These are phyloP conservation scores for Fusarium sp. DNA, from an alignment of 2,329 filamentous ascomycete species.

Conservation along the genomic window DNA sequence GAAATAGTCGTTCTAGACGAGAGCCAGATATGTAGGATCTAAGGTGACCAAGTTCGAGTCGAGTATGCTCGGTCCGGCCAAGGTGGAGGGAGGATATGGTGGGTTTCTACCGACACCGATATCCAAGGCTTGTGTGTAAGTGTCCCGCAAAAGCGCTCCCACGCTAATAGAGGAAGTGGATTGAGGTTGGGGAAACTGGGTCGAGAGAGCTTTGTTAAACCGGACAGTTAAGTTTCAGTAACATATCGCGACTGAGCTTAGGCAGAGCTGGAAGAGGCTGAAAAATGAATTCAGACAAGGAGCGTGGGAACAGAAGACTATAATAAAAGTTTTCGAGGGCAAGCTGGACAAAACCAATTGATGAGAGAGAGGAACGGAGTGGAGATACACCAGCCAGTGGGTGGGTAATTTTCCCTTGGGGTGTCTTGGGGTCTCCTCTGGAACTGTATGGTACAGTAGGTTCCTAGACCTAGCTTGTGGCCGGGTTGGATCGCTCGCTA, in stretches of 20 bases:
- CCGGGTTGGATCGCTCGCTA: slow-evolving; percentile 38
- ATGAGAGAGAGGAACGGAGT: slow-evolving; percentile 42
- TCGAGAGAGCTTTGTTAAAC: slow-evolving; percentile 33
- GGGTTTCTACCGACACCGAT: slow-evolving; percentile 23
- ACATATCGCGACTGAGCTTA: slow-evolving; percentile 40
- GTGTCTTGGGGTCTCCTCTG: slow-evolving; percentile 38
- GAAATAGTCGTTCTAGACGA: slow-evolving; percentile 4
- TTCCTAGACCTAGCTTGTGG: slow-evolving; percentile 30
- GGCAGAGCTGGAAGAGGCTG: slow-evolving; percentile 41
- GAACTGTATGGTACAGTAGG: slow-evolving; percentile 28
- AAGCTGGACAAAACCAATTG: slow-evolving; percentile 45
- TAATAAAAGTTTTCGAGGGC: slow-evolving; percentile 47
- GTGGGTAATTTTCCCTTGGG: slow-evolving; percentile 43
- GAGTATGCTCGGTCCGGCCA: slow-evolving; percentile 11
- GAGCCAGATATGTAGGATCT: slow-evolving; percentile 6
- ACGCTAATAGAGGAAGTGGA: slow-evolving; percentile 40
- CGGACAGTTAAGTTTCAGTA: slow-evolving; percentile 39
- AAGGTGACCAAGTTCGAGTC: slow-evolving; percentile 11
- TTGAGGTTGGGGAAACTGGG: slow-evolving; percentile 32
- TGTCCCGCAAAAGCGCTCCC: slow-evolving; percentile 26
- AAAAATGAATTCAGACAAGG: slow-evolving; percentile 27
- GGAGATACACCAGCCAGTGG: slow-evolving; percentile 41
- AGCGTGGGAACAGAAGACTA: slow-evolving; percentile 32
- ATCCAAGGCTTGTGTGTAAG: slow-evolving; percentile 36
- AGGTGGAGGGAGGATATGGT: slow-evolving; percentile 24